phyloP scores from a whole-genome alignment of 768 basidiomycete species.

The Hericium coralloides region DNA sequence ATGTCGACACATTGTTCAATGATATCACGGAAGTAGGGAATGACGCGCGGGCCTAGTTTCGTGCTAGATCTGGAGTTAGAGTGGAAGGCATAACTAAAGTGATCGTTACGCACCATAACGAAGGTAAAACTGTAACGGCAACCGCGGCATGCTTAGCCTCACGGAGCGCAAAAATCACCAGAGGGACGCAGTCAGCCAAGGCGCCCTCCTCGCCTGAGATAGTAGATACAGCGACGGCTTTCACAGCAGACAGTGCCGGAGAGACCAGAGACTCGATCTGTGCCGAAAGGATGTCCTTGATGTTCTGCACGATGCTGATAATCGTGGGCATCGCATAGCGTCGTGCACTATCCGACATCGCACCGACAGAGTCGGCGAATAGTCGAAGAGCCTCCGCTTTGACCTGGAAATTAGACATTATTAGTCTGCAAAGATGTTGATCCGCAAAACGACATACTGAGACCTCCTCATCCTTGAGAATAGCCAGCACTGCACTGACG shows the following conservation, averaged over 20 bases:
- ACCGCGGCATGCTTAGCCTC: constrained; percentile 26
- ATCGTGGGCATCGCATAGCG: constrained; percentile 39
- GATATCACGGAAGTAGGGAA: constrained; percentile 75
- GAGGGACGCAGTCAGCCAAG: constrained; percentile 51
- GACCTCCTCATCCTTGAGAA: constrained; percentile 29
- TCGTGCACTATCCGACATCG: constrained; percentile 50
- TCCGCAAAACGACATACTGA: constrained; percentile 24
- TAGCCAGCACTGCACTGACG: constrained; percentile 42
- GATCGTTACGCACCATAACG: constrained; percentile 45
- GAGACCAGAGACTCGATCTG: constrained; percentile 30
- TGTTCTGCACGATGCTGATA: constrained; percentile 40
- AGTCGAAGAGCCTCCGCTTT: constrained; percentile 63
- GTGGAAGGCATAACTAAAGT: constrained; percentile 3
- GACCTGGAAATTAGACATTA: constrained; percentile 31
- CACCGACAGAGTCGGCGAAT: constrained; percentile 54
- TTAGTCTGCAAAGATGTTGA: constrained; percentile 41
- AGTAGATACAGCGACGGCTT: constrained; percentile 48
- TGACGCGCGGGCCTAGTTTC: constrained; percentile 79
- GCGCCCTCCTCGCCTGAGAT: constrained; percentile 57
- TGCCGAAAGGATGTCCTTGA: constrained; percentile 39
- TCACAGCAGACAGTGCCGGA: constrained; percentile 52
- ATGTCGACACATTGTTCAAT: constrained; percentile 46
- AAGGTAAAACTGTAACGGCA: constrained; percentile 47
- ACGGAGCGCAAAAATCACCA: constrained; percentile 41
- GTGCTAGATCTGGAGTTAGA: constrained; percentile 31